phyloP scores from a whole-genome alignment of 257 asterid genomes.

The Scutellaria barbata region DNA sequence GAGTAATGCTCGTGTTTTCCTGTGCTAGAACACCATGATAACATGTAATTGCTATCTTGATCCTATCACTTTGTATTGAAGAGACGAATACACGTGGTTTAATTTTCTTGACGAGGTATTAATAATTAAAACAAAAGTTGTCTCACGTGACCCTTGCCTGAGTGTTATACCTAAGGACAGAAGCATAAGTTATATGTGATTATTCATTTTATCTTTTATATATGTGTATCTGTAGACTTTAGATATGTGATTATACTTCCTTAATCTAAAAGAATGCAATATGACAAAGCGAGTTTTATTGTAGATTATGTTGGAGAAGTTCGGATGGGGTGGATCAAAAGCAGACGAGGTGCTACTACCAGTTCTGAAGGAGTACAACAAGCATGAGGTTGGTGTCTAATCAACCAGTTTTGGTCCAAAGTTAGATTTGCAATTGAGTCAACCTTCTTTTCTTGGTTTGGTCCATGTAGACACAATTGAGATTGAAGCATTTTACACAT shows the following conservation, averaged over 20 bases:
- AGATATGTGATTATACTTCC: neutral
- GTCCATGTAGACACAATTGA: slow-evolving; percentile 78
- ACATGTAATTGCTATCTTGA: slow-evolving; percentile 6
- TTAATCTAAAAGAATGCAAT: slow-evolving; percentile 2
- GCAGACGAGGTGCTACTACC: slow-evolving; percentile 87
- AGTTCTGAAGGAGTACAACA: slow-evolving; percentile 83
- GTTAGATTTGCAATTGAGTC: no score
- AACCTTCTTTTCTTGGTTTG: slow-evolving; percentile 31
- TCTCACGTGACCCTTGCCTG: no score
- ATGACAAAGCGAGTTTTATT: slow-evolving; percentile 26
- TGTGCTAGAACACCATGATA: neutral
- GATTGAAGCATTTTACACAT: slow-evolving; percentile 92
- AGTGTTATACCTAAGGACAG: no score
- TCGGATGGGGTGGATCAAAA: slow-evolving; percentile 79
- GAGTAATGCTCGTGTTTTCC: slow-evolving; percentile 38
- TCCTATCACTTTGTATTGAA: neutral
- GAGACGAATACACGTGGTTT: neutral
- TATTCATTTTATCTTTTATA: neutral
- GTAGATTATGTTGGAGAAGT: slow-evolving; percentile 92
- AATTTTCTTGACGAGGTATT: neutral
- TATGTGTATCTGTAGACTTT: neutral
- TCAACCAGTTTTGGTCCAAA: neutral
- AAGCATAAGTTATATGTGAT: no score
- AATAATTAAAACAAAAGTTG: no score
- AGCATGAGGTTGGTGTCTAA: slow-evolving; percentile 72